Conservation (phyloP, 306 rosid species). For the Vigna unguiculata region DNA sequence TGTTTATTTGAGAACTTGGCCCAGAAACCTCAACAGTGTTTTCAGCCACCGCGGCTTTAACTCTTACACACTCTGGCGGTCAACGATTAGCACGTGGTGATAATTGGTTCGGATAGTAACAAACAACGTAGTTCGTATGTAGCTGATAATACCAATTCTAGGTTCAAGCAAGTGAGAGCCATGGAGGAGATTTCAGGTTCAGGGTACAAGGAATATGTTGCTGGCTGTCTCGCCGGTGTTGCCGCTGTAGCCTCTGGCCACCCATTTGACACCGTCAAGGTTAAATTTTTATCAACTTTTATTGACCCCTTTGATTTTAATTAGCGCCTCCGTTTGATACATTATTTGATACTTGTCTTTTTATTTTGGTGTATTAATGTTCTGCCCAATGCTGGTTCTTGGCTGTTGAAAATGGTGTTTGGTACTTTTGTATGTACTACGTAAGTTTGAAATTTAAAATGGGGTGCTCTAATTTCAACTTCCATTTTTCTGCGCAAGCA, state of each 20-base stretch:
- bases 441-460: conserved; percentile 12
- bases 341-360: conserved; percentile 26
- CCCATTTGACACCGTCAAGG: conserved; percentile 63
- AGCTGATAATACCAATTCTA: conserved; percentile 27
- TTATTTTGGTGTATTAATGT: neutral
- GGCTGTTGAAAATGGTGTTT: neutral
- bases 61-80: neutral
- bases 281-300: conserved; percentile 14
- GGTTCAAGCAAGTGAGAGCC: conserved; percentile 9
- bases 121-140: conserved; percentile 15
- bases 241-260: conserved; percentile 52
- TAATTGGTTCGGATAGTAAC: neutral
- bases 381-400: neutral
- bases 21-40: too few relatives aligned
- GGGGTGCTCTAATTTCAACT: neutral
- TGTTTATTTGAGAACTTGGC: too few relatives aligned
- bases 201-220: conserved; percentile 52
- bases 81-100: conserved; percentile 7
- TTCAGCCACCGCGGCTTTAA: too few relatives aligned
- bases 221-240: conserved; percentile 58
- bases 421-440: neutral
- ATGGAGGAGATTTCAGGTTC: conserved; percentile 64
- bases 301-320: neutral
- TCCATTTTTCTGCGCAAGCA: neutral
- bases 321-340: neutral